phyloP scores from a whole-genome alignment of 148 eudicot genomes.

The Gaultheria prostrata region DNA sequence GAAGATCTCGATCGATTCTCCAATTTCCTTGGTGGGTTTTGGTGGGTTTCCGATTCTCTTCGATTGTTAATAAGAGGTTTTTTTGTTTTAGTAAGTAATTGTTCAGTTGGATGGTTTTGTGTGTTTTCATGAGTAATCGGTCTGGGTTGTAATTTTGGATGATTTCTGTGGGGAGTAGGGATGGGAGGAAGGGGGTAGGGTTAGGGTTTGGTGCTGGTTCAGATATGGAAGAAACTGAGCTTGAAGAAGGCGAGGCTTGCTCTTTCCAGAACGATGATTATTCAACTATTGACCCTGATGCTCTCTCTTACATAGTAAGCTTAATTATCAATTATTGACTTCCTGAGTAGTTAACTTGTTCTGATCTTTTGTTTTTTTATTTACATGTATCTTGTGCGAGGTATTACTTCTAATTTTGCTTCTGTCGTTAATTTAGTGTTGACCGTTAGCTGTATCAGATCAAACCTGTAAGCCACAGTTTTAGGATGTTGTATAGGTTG shows the following conservation, averaged over 20 bases:
- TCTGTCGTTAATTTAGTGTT: not conserved
- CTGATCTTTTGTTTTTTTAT: not conserved
- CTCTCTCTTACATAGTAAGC: constrained; percentile 86
- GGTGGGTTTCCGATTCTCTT: constrained; percentile 27
- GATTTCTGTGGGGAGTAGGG: constrained; percentile 72
- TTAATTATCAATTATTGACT: constrained; percentile 12
- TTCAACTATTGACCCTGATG: constrained; percentile 81
- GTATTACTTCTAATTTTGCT: not conserved
- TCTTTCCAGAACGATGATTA: constrained; percentile 50
- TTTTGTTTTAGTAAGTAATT: constrained; percentile 22
- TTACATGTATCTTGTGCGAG: not conserved
- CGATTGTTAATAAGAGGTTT: constrained; percentile 26
- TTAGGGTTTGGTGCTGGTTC: constrained; percentile 37
- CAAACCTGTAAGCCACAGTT: constrained; percentile 3
- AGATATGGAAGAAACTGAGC: constrained; percentile 67
- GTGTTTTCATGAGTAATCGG: not conserved
- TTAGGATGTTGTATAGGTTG: not conserved
- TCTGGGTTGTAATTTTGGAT: constrained; percentile 34
- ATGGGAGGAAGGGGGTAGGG: constrained; percentile 62
- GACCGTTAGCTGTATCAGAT: constrained; percentile 16
- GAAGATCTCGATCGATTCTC: constrained; percentile 50
- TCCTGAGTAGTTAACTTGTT: not conserved
- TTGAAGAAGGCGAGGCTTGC: constrained; percentile 91
- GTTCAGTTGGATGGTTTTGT: constrained; percentile 15
- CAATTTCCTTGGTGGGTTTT: constrained; percentile 32